Evolutionary conservation across 2,329 filamentous ascomycete genomes (phyloP).

Genomic region (Calonectria ilicicola): DNA sequence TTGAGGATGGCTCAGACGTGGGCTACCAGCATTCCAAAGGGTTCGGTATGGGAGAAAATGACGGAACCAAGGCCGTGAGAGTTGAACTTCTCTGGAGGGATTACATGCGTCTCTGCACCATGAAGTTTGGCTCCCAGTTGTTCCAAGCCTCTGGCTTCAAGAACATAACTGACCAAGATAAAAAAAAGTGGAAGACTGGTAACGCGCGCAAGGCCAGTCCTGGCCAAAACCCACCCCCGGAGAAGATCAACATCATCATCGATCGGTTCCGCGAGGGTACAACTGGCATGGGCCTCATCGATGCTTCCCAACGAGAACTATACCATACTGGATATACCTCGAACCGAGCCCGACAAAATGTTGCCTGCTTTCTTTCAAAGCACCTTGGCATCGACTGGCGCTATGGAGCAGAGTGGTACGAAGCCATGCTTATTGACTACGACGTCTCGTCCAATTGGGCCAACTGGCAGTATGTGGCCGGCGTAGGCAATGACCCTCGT

Average conservation of each 20-base stretch:
- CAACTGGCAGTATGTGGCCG: conserved; percentile 86
- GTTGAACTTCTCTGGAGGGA: conserved; percentile 84
- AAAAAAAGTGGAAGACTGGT: conserved; percentile 63
- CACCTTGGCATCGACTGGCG: conserved; percentile 84
- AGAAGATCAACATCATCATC: conserved; percentile 61
- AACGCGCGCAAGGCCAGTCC: conserved; percentile 42
- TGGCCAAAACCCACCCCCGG: conserved; percentile 55
- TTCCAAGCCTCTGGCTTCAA: conserved; percentile 74
- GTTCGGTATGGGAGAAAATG: conserved; percentile 78
- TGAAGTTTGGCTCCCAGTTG: conserved; percentile 75
- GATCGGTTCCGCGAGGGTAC: conserved; percentile 73
- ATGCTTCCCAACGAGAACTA: conserved; percentile 81
- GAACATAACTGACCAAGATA: conserved; percentile 55
- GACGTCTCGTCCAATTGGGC: conserved; percentile 83
- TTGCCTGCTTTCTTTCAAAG: conserved; percentile 79
- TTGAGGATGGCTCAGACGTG: conserved; percentile 72
- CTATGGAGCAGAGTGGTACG: conserved; percentile 86
- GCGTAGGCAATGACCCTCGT: conserved; percentile 83
- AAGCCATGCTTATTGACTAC: conserved; percentile 80
- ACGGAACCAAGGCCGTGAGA: conserved; percentile 76
- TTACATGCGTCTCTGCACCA: conserved; percentile 82
- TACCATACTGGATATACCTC: conserved; percentile 82
- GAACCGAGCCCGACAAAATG: conserved; percentile 81
- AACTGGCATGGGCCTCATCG: conserved; percentile 82
- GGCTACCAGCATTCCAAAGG: conserved; percentile 59